These are phyloP conservation scores for Plasmodium vivax DNA, from an alignment of 169 alveolate species.

Conservation along the genomic window DNA sequence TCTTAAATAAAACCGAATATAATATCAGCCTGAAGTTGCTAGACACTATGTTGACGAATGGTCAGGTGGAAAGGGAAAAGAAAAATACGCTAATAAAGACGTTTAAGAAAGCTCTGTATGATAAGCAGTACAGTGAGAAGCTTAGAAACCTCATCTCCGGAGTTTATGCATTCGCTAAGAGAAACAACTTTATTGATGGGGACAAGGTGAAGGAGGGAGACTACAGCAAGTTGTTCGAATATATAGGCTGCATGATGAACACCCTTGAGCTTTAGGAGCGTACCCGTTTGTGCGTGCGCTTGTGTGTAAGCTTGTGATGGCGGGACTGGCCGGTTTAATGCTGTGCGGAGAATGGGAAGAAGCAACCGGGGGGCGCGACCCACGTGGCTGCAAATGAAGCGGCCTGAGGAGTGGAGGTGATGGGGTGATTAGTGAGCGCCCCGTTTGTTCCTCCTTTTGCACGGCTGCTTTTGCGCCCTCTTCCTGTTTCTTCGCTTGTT, in stretches of 20 bases:
- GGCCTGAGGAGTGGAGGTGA: too few relatives aligned
- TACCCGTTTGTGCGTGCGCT: background rate
- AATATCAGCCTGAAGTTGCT: background rate
- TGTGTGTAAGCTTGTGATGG: background rate
- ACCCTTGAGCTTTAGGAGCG: background rate
- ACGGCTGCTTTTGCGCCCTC: background rate
- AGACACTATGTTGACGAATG: background rate
- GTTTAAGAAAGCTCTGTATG: background rate
- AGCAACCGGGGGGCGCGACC: background rate
- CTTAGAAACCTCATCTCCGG: conserved; percentile 9
- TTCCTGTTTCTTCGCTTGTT: background rate
- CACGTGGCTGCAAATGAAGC: background rate
- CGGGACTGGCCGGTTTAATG: background rate
- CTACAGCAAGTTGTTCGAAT: background rate
- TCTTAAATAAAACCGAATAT: background rate
- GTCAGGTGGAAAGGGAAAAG: background rate
- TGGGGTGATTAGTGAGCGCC: background rate
- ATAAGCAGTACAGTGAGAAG: background rate
- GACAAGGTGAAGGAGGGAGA: background rate
- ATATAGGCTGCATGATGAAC: background rate
- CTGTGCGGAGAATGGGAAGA: background rate
- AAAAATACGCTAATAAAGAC: background rate
- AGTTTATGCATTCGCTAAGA: conserved; percentile 4
- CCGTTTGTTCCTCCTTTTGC: background rate
- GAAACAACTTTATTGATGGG: background rate